phyloP scores from a whole-genome alignment of 2,329 filamentous ascomycete species.

The Clonostachys solani region DNA sequence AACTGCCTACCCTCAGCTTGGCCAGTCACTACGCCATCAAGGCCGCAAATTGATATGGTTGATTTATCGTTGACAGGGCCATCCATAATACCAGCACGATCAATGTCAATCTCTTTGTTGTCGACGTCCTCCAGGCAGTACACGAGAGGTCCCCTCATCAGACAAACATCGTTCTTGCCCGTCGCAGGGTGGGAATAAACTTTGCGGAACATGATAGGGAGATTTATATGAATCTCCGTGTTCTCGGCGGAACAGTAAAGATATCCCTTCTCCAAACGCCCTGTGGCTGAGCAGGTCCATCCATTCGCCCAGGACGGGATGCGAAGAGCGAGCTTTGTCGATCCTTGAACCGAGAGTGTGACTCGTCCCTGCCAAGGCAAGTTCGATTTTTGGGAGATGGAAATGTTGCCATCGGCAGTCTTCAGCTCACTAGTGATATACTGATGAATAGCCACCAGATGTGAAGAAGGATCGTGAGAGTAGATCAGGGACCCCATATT shows the following conservation, averaged over 20 bases:
- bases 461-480: background rate
- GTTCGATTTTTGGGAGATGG: background rate
- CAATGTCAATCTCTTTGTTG: background rate
- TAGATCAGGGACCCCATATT: background rate
- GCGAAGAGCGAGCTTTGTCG: background rate
- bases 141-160: background rate
- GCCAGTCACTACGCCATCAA: background rate
- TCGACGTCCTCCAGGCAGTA: background rate
- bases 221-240: too few species aligned
- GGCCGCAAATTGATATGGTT: background rate
- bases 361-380: background rate
- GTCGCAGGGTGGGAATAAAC: background rate
- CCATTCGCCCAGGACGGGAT: background rate
- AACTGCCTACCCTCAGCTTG: background rate
- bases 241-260: background rate
- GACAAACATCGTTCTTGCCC: background rate
- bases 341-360: background rate
- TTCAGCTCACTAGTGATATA: background rate
- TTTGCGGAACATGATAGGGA: background rate
- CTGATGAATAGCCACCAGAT: background rate
- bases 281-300: background rate
- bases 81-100: background rate
- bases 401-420: background rate
- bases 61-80: background rate
- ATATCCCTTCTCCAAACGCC: background rate